Base-by-base conservation (phyloP, 2,329 filamentous ascomycete species). In the Annulohypoxylon truncatum region DNA sequence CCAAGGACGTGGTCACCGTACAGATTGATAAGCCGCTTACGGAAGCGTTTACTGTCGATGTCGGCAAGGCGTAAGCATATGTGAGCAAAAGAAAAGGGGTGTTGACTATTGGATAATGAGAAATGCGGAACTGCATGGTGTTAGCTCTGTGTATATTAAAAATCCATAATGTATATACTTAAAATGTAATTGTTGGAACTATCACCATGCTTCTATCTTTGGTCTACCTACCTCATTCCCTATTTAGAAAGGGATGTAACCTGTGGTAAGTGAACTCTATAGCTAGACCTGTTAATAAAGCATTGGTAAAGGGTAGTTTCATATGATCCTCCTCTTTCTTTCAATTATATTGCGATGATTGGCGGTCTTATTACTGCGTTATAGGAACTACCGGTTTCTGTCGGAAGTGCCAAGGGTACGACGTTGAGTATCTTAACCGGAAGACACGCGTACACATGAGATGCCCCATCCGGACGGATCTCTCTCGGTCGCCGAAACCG, bases 11-110 rank as follows among this genome's bases (percentile, higher is more conserved):
- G 2, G 61, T 73, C 15, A 71, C 52, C 8, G 65, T 76, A 6
- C 33, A 54, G 15, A 68, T 76, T 3, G 65, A 76, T 44, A 69
- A 44, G 64, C 59, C 67, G 20, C 68, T 77, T 53, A 74, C 66
- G 2, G 61, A 31, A 44, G 66, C 58, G 4, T 75, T 77, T 50
- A 74, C 65, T 1, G 63, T 77, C 26, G 63, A 73, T 59, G 70
- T 73, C 47, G 33, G 15, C 5, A 52, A 56, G 24, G 38, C 50
- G 9, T 63, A 56, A 38, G 24, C 9, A 8, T 22, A 40, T 28
- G 18, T 20, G 20, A 42, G 50, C 2, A 26, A 24, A 33, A 26
- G 20, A 33, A 38, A 44, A 64, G 59, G 35, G 40, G 12, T 31
- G 28, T 28, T 54, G 5, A 18, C 12, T 9, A 48, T 28, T 48